Conservation (phyloP, 176 grass and related monocot species). For the Calamus simplicifolius region DNA sequence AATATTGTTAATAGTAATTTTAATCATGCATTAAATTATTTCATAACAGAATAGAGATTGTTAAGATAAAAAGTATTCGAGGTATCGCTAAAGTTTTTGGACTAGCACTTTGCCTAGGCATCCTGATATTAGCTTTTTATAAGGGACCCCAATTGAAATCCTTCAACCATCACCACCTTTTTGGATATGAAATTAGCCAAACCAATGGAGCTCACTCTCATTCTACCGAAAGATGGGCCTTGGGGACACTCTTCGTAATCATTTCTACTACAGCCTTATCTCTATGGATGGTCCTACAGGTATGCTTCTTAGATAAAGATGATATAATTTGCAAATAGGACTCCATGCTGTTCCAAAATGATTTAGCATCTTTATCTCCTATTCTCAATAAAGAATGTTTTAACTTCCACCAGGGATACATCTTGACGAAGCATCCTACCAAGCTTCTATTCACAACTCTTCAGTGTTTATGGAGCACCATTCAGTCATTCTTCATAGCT, state of each 20-base stretch:
- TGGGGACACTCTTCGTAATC: constrained; percentile 53
- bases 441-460: constrained; percentile 61
- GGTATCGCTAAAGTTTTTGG: constrained; percentile 49
- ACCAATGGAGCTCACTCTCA: background rate
- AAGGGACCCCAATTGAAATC: constrained; percentile 46
- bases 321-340: no score
- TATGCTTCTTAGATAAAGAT: background rate
- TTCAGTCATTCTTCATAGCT: constrained; percentile 51
- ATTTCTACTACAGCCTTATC: constrained; percentile 35
- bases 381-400: no score
- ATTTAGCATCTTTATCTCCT: no score
- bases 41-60: constrained; percentile 48
- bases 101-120: constrained; percentile 45
- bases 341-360: no score
- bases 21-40: background rate
- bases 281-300: constrained; percentile 55
- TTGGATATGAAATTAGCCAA: background rate
- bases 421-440: constrained; percentile 54
- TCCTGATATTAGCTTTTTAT: constrained; percentile 57
- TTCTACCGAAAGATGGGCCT: constrained; percentile 38
- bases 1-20: no score
- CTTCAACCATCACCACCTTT: constrained; percentile 42
- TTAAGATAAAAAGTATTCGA: constrained; percentile 52
- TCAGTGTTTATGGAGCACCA: constrained; percentile 45
- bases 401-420: constrained; percentile 21